Evolutionary conservation across 306 rosid genomes (phyloP).

Genomic region (Pyrus betulifolia): DNA sequence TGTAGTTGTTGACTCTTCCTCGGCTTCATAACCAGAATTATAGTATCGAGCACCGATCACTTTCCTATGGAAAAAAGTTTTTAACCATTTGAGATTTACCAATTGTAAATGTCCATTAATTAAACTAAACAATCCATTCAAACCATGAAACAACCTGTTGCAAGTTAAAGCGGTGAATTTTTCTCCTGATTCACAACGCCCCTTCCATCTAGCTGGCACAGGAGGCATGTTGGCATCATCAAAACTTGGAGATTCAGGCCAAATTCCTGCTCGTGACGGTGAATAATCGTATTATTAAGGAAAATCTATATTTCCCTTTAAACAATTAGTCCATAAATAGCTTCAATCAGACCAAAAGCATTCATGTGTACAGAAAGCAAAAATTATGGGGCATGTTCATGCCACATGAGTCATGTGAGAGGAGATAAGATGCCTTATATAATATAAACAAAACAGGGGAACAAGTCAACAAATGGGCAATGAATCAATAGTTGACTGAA

Average conservation of each 20-base stretch:
- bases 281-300: constrained; percentile 12
- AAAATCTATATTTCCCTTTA: background rate
- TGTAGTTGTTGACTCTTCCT: constrained; percentile 41
- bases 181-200: constrained; percentile 63
- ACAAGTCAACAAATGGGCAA: background rate
- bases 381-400: background rate
- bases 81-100: constrained; percentile 19
- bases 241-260: constrained; percentile 86
- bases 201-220: constrained; percentile 56
- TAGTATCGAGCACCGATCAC: constrained; percentile 82
- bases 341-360: background rate
- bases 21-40: constrained; percentile 60
- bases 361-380: background rate
- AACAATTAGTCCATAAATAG: background rate
- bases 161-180: constrained; percentile 71
- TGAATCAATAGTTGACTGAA: background rate
- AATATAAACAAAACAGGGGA: background rate
- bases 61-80: constrained; percentile 42
- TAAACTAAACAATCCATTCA: constrained; percentile 1
- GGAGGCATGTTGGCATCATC: constrained; percentile 63
- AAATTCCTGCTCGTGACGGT: constrained; percentile 49
- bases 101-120: background rate
- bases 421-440: background rate
- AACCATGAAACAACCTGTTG: constrained; percentile 53
- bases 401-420: background rate